Evolutionary conservation across 768 basidiomycete species (phyloP).

Genomic region (Mycena venus): DNA sequence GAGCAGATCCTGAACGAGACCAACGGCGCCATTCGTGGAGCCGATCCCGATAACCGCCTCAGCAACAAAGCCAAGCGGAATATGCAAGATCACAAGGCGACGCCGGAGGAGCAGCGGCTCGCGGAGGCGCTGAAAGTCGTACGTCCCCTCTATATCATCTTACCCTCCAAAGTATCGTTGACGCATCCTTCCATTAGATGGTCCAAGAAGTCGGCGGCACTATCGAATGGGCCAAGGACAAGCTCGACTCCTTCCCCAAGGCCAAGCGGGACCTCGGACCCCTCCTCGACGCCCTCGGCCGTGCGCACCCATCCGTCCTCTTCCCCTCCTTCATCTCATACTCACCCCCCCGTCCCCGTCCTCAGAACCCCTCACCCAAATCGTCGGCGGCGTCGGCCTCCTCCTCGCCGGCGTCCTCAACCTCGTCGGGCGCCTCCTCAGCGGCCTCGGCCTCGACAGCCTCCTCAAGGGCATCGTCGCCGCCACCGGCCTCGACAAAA

Average conservation of each 20-base stretch:
- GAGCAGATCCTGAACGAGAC: constrained; percentile 50
- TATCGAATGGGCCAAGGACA: constrained; percentile 53
- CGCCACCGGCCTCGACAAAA: constrained; percentile 50
- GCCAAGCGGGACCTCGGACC: constrained; percentile 54
- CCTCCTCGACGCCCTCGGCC: constrained; percentile 51
- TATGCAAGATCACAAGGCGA: constrained; percentile 28
- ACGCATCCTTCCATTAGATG: too few species aligned
- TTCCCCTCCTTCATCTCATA: not conserved
- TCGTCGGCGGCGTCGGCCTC: constrained; percentile 52
- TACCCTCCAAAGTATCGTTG: too few species aligned
- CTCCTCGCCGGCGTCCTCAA: constrained; percentile 52
- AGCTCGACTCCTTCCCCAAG: constrained; percentile 52
- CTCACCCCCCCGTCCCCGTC: too few species aligned
- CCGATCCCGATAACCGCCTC: constrained; percentile 52
- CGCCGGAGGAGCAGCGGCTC: constrained; percentile 51
- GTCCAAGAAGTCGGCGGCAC: constrained; percentile 53
- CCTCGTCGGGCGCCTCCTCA: constrained; percentile 49
- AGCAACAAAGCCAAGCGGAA: constrained; percentile 50
- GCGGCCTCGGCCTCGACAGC: constrained; percentile 48
- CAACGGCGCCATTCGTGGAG: constrained; percentile 49
- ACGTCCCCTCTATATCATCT: not conserved
- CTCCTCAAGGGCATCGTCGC: constrained; percentile 48
- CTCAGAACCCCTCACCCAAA: constrained; percentile 51
- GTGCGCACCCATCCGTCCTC: constrained; percentile 35
- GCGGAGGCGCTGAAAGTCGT: constrained; percentile 49